These are phyloP conservation scores for Dactylonectria macrodidyma DNA, from an alignment of 2,329 filamentous ascomycete genomes.

Conservation along the genomic window DNA sequence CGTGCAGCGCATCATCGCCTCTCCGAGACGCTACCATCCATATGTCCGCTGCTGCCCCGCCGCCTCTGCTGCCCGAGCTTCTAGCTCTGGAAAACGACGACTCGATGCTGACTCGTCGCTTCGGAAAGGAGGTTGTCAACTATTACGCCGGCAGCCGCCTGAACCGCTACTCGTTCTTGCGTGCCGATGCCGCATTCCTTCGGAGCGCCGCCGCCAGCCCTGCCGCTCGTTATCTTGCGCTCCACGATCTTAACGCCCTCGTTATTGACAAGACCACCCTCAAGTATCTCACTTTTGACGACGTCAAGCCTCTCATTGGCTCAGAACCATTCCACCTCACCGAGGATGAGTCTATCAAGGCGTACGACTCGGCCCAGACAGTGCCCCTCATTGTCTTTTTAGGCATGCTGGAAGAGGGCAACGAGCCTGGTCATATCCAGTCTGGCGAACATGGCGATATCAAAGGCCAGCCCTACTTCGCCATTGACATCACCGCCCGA, in stretches of 20 bases:
- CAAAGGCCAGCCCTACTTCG: slow-evolving; percentile 87
- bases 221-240: slow-evolving; percentile 79
- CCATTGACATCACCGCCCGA: slow-evolving; percentile 86
- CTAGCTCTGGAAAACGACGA: slow-evolving; percentile 63
- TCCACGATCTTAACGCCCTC: slow-evolving; percentile 85
- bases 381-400: slow-evolving; percentile 85
- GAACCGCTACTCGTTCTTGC: slow-evolving; percentile 85
- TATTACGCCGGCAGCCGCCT: slow-evolving; percentile 86
- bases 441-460: slow-evolving; percentile 74
- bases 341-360: slow-evolving; percentile 81
- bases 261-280: slow-evolving; percentile 70
- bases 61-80: slow-evolving; percentile 59
- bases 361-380: slow-evolving; percentile 80
- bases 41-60: slow-evolving; percentile 50
- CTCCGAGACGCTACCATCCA: slow-evolving; percentile 8
- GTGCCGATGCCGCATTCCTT: slow-evolving; percentile 79
- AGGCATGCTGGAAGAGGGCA: slow-evolving; percentile 80
- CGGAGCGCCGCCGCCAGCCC: slow-evolving; percentile 76
- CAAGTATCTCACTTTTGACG: slow-evolving; percentile 77
- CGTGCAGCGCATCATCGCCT: background rate
- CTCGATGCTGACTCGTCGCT: slow-evolving; percentile 82
- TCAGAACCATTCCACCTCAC: slow-evolving; percentile 77
- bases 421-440: slow-evolving; percentile 55
- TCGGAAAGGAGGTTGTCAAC: slow-evolving; percentile 85
- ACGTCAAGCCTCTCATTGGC: slow-evolving; percentile 80